Evolutionary conservation across 352 stramenopile species (phyloP).

Genomic region (Phytophthora syringae): DNA sequence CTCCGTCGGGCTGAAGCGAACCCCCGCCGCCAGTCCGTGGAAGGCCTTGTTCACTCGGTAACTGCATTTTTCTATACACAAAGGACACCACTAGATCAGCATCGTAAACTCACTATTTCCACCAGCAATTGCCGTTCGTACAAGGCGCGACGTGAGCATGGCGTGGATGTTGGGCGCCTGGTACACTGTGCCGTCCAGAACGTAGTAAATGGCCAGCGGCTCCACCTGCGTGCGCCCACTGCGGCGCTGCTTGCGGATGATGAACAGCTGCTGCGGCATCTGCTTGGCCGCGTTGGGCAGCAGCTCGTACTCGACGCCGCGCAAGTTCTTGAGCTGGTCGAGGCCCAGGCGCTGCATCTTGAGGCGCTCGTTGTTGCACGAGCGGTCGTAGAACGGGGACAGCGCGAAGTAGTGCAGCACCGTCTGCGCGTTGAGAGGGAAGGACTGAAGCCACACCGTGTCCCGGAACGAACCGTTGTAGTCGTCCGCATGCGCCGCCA

Average conservation of each 20-base stretch:
- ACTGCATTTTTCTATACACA: conserved; percentile 91
- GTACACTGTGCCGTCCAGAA: conserved; percentile 88
- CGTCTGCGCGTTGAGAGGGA: conserved; percentile 83
- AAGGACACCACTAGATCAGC: no score
- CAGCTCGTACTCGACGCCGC: conserved; percentile 90
- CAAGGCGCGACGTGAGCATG: conserved; percentile 86
- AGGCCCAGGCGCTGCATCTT: conserved; percentile 90
- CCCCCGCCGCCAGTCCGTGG: conserved; percentile 68
- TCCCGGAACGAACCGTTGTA: conserved; percentile 90
- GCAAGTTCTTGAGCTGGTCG: conserved; percentile 89
- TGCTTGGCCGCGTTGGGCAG: conserved; percentile 85
- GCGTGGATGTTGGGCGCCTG: conserved; percentile 89
- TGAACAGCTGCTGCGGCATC: conserved; percentile 85
- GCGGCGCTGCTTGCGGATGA: conserved; percentile 89
- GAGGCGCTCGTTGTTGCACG: conserved; percentile 90
- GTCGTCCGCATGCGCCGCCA: conserved; percentile 77
- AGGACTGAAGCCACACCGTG: conserved; percentile 89
- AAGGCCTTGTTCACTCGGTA: conserved; percentile 89
- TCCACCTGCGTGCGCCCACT: conserved; percentile 79
- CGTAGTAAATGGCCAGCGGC: conserved; percentile 88
- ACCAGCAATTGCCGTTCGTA: conserved; percentile 36
- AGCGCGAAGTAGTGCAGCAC: conserved; percentile 90
- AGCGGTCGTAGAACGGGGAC: conserved; percentile 90
- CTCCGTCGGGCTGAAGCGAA: conserved; percentile 87
- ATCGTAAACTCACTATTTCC: no score